These are phyloP conservation scores for Oryza coarctata DNA, from an alignment of 176 grass and related monocot species.

Conservation along the genomic window DNA sequence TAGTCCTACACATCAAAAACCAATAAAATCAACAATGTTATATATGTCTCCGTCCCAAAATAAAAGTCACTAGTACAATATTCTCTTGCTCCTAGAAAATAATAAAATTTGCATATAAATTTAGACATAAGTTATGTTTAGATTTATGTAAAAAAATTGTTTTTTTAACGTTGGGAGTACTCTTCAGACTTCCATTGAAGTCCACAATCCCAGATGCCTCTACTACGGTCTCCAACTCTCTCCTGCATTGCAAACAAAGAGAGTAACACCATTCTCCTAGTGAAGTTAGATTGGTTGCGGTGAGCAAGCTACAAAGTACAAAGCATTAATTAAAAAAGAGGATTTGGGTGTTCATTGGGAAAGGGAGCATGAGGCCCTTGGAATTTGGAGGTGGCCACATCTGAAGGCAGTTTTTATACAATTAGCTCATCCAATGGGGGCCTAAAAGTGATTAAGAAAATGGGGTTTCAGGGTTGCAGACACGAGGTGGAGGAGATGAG, in stretches of 20 bases:
- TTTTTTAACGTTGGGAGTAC: too few relatives aligned
- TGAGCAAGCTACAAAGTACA: constrained; percentile 33
- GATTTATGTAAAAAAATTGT: too few relatives aligned
- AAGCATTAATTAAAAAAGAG: constrained; percentile 8
- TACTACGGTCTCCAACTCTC: neutral
- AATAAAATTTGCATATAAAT: too few relatives aligned
- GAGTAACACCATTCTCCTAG: constrained; percentile 14
- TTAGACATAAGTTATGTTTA: too few relatives aligned
- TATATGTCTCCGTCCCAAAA: too few relatives aligned
- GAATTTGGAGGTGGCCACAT: constrained; percentile 53
- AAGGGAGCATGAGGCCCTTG: constrained; percentile 40
- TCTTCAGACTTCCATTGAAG: neutral
- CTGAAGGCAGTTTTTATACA: constrained; percentile 45
- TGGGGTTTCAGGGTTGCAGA: constrained; percentile 41
- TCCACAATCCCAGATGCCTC: neutral
- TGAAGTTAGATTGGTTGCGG: constrained; percentile 29
- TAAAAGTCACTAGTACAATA: too few relatives aligned
- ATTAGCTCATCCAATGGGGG: constrained; percentile 35
- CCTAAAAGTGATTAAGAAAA: constrained; percentile 39
- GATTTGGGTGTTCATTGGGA: constrained; percentile 30
- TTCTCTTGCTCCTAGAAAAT: too few relatives aligned
- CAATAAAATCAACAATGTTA: too few relatives aligned
- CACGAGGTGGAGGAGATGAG: constrained; percentile 36
- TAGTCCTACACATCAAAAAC: too few relatives aligned
- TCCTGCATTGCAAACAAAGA: neutral